A percentile compares a stretch with the other conserved stretches of the same genome.
phyloP scores from a whole-genome alignment of 352 stramenopile species.

The Phytophthora chlamydospora region DNA sequence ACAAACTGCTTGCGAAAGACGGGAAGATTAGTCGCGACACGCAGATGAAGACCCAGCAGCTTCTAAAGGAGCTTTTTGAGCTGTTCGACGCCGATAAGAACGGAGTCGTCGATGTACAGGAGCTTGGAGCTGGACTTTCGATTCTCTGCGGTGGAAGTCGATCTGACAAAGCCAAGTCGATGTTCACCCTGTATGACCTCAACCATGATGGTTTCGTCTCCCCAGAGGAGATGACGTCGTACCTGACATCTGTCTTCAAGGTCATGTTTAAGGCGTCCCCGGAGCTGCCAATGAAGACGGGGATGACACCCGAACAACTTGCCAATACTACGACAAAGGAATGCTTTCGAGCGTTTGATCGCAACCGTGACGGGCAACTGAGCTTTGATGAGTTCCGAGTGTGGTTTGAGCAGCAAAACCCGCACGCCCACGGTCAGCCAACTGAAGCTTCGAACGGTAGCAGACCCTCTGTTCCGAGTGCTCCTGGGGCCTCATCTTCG shows the following conservation, averaged over 20 bases:
- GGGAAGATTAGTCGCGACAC: constrained; percentile 41
- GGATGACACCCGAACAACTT: constrained; percentile 66
- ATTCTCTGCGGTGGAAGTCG: constrained; percentile 85
- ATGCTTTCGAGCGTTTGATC: constrained; percentile 80
- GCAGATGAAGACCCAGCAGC: constrained; percentile 49
- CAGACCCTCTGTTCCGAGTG: constrained; percentile 2
- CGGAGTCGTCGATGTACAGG: constrained; percentile 83
- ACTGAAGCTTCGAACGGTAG: constrained; percentile 22
- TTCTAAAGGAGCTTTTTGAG: constrained; percentile 78
- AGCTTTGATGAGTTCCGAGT: constrained; percentile 83
- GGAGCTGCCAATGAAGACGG: constrained; percentile 55
- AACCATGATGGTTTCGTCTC: constrained; percentile 87
- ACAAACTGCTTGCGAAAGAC: constrained; percentile 73
- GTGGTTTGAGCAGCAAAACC: constrained; percentile 76
- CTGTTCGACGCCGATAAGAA: constrained; percentile 86
- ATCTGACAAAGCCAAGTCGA: constrained; percentile 71
- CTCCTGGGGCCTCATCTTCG: constrained; percentile 22
- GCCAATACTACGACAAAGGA: constrained; percentile 73
- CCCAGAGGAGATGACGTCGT: constrained; percentile 80
- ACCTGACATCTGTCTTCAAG: constrained; percentile 87
- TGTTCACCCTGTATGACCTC: constrained; percentile 87
- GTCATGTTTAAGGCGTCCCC: constrained; percentile 87
- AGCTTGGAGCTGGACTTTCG: constrained; percentile 86
- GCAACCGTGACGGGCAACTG: constrained; percentile 76
- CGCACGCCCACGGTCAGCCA: constrained; percentile 14